These are phyloP conservation scores for Crithidia fasciculata DNA, from an alignment of 208 protist species.

Conservation along the genomic window DNA sequence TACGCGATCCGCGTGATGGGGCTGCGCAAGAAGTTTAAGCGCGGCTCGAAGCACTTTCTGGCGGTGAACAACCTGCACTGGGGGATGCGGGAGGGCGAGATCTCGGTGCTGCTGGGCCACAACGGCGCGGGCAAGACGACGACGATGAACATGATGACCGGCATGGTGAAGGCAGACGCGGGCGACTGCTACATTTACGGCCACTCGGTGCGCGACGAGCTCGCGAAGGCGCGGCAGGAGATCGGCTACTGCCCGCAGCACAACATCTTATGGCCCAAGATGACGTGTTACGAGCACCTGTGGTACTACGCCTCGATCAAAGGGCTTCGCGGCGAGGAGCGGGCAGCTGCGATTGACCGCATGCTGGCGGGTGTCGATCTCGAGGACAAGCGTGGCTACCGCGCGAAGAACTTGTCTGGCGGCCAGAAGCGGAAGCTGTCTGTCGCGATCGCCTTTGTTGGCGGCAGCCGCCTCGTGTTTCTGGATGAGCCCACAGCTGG, in stretches of 20 bases:
- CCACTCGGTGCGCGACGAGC: conserved; percentile 54
- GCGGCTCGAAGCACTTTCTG: conserved; percentile 50
- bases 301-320: conserved; percentile 92
- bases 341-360: conserved; percentile 35
- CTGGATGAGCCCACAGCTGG: conserved; percentile 93
- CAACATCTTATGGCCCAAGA: conserved; percentile 94
- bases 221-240: conserved; percentile 60
- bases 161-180: conserved; percentile 67
- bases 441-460: conserved; percentile 86
- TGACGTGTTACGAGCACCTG: conserved; percentile 92
- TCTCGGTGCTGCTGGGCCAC: conserved; percentile 85
- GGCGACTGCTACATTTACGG: conserved; percentile 84
- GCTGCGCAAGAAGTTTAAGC: conserved; percentile 40
- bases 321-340: conserved; percentile 49
- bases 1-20: conserved; percentile 37
- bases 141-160: conserved; percentile 84
- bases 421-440: conserved; percentile 85
- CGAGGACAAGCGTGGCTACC: conserved; percentile 54
- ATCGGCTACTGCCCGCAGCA: conserved; percentile 97
- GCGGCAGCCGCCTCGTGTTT: conserved; percentile 65
- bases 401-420: conserved; percentile 57
- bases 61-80: conserved; percentile 79
- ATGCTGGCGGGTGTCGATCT: conserved; percentile 71
- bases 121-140: conserved; percentile 91
- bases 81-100: conserved; percentile 56